A percentile compares a stretch with the other conserved stretches of the same genome.
Conservation (phyloP, 2,329 filamentous ascomycete species). For the Paraconiothyrium sp. region DNA sequence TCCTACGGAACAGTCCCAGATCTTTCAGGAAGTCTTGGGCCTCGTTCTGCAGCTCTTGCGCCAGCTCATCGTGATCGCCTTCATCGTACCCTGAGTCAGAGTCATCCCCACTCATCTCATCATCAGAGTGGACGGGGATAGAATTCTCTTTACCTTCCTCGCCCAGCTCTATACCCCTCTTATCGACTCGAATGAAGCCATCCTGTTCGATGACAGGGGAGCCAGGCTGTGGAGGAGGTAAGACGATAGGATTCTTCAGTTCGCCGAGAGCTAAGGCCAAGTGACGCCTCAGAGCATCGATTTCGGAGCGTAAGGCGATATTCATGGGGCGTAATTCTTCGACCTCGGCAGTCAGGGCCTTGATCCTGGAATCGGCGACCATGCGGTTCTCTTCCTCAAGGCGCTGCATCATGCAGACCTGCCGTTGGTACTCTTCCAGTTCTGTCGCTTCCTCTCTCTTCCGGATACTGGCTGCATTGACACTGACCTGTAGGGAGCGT, state of each 20-base stretch:
- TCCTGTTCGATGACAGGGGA: constrained; percentile 46
- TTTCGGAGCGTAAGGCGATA: constrained; percentile 72
- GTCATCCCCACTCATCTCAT: constrained; percentile 48
- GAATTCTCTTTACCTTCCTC: constrained; percentile 38
- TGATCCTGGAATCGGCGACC: constrained; percentile 93
- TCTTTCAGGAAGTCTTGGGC: constrained; percentile 87
- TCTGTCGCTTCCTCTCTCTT: constrained; percentile 86
- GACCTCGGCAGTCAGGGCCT: constrained; percentile 70
- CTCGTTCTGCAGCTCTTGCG: constrained; percentile 77
- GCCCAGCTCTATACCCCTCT: constrained; percentile 21
- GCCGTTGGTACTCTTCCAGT: constrained; percentile 92
- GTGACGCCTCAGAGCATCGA: constrained; percentile 87
- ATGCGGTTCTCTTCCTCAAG: constrained; percentile 95
- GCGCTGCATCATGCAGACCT: constrained; percentile 88
- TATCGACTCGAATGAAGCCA: constrained; percentile 35
- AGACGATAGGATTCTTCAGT: constrained; percentile 88
- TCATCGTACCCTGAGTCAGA: constrained; percentile 67
- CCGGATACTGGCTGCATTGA: constrained; percentile 65
- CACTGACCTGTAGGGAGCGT: constrained; percentile 79
- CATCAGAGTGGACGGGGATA: constrained; percentile 39
- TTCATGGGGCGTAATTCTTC: constrained; percentile 59
- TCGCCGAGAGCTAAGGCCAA: constrained; percentile 85
- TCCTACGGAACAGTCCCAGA: constrained; percentile 80
- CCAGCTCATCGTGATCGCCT: constrained; percentile 64
- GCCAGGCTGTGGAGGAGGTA: constrained; percentile 50